Conservation (phyloP, 371 early-diverging fungal species). For the Choanephora cucurbitarum region DNA sequence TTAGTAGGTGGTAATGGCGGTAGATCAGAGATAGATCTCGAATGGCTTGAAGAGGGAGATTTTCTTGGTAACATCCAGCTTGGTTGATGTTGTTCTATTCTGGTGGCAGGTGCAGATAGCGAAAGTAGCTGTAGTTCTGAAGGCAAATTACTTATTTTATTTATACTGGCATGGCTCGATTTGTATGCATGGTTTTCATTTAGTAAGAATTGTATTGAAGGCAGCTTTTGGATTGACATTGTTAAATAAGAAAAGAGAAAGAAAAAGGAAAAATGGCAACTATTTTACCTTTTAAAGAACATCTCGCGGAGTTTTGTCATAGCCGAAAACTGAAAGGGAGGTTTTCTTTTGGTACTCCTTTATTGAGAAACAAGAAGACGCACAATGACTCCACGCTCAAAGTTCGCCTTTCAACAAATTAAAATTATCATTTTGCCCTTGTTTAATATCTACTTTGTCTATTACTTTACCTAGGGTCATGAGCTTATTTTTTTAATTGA, state of each 20-base stretch:
- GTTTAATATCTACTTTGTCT: no score
- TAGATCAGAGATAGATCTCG: constrained; percentile 18
- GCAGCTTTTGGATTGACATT: constrained; percentile 28
- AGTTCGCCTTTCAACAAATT: no score
- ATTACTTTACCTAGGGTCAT: no score
- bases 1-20: background rate
- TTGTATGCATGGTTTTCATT: background rate
- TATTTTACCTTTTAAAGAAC: no score
- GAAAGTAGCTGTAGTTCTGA: constrained; percentile 32
- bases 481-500: no score
- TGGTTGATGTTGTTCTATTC: constrained; percentile 11
- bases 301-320: no score
- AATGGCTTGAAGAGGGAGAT: constrained; percentile 26
- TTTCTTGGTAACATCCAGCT: constrained; percentile 23
- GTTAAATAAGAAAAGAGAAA: constrained; percentile 6
- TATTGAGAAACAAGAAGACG: no score
- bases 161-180: background rate
- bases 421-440: no score
- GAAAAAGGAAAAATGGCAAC: background rate
- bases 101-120: constrained; percentile 19
- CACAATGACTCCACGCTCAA: no score
- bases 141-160: constrained; percentile 22
- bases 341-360: no score
- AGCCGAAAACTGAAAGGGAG: no score
- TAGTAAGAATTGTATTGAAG: constrained; percentile 30